Evolutionary conservation across 1,139 yeast genomes (phyloP).

Genomic region (Chernovozyma sophiae-reginae): DNA sequence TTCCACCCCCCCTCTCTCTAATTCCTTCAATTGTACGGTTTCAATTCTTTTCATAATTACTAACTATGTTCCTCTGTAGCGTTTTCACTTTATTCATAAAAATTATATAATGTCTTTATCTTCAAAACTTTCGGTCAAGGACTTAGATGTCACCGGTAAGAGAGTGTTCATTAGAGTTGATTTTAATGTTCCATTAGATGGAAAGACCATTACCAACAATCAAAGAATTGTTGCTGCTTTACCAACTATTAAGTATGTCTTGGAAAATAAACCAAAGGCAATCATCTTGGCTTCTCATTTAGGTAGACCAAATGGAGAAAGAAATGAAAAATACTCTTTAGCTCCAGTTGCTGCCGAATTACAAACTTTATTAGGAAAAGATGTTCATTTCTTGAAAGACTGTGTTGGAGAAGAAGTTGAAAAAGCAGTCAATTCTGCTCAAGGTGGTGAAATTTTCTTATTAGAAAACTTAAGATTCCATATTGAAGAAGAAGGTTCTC

Average conservation of each 20-base stretch:
- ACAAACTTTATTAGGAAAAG: constrained; percentile 58
- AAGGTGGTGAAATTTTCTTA: constrained; percentile 70
- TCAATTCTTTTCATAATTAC: background rate
- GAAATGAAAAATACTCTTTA: constrained; percentile 75
- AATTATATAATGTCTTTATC: constrained; percentile 75
- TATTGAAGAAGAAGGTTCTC: constrained; percentile 91
- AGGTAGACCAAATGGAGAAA: constrained; percentile 97
- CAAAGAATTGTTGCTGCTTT: constrained; percentile 98
- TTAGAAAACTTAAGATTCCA: constrained; percentile 97
- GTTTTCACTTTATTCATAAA: background rate
- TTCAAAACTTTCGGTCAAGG: constrained; percentile 86
- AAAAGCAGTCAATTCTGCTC: constrained; percentile 64
- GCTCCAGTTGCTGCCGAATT: constrained; percentile 90
- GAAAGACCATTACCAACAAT: constrained; percentile 93
- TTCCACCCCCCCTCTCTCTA: too few species aligned
- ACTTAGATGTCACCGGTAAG: constrained; percentile 78
- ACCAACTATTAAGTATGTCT: constrained; percentile 92
- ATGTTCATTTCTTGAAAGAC: constrained; percentile 78
- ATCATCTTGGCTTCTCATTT: constrained; percentile 90
- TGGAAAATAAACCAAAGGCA: constrained; percentile 84
- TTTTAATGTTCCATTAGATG: constrained; percentile 97
- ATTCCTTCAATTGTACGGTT: too few species aligned
- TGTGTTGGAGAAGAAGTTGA: constrained; percentile 88
- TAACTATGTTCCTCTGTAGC: background rate
- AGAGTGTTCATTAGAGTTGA: constrained; percentile 96